Base-by-base conservation (phyloP, 176 grass and related monocot genomes). In the Zoysia pacifica region DNA sequence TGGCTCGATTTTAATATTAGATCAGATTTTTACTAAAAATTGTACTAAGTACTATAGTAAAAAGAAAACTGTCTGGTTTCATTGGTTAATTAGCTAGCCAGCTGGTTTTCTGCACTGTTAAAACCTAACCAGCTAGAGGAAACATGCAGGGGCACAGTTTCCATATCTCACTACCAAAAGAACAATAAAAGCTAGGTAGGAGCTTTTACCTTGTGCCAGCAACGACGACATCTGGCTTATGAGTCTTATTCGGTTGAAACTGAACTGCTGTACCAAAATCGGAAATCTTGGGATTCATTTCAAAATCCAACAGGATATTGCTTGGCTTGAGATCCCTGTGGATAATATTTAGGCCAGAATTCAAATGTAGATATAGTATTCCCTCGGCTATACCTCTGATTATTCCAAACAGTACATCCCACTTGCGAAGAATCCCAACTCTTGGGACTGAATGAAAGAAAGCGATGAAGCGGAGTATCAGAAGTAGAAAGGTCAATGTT, bases 271-370 rank as follows among this genome's bases (percentile, higher is more conserved):
- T 47, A 28, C 67, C 67, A 48, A 69, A 69, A 69, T 69, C 67
- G 0, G 67, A 69, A 69, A 69, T 69, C 43, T 69, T 69, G 18
- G 67, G 67, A 4, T 69, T 46, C 67, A 48, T 69, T 1, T 69
- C 44, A 11, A 9, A 48, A 28, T 69, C 67, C 67, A 47, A 28
- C 0, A 69, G 18, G 67, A 69, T 69, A 12, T 69, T 69, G 18
- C 67, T 69, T 46, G 18, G 67, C 67, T 69, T 69, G 9, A 69
- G 43, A 19, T 69, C 67, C 38, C 67, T 69, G 16, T 69, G 67
- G 43, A 69, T 48, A 48, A 69, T 69, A 28, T 47, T 48, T 1
- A 69, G 67, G 1, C 67, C 67, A 0, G 18, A 69, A 14, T 47
- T 16, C 8, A 48, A 69, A 18, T 69, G 67, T 8, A 69, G 67